Evolutionary conservation across 169 alveolate species (phyloP), one percentile per base, ranked within the genome.

Genomic region (Cryptosporidium ubiquitum): DNA sequence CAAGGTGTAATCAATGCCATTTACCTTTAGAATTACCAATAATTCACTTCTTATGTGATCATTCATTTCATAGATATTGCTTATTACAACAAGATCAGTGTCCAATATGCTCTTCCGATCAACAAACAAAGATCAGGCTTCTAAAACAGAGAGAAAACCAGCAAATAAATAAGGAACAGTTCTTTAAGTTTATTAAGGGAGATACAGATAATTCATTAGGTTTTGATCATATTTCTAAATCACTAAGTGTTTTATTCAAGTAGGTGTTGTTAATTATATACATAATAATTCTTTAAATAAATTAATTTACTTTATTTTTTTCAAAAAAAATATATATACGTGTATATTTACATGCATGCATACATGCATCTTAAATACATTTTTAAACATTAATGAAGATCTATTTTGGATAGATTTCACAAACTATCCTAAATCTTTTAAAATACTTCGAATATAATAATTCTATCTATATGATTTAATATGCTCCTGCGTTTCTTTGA

Each of bases 51-150:
- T 66, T 79, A 12, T 79, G 89, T 31, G 89, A 79, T 29, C 89
- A 79, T 29, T 79, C 89, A 23, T 79, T 79, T n/a, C 89, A 79
- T n/a, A 79, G 74, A 64, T 79, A 79, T 29, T 79, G 89, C 37
- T 68, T 79, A 9, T 40, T 66, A 18, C 74, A 60, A 60, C 89
- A 79, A 58, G 66, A 79, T 31, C 79, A 61, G 23, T 79, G 89
- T 14, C 89, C 89, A 23, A 23, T 79, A n/a, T 79, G 89, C 40
- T 61, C 89, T 23, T 23, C 71, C 0, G 89, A 79, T 23, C 58
- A 57, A 26, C 42, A 61, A 42, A 79, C 60, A 6, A 79, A 64
- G 35, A 79, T 79, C 7, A 79, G 52, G 26, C 47, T 79, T 42
- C 61, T 79, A 29, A 79, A 40, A 14, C 89, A 79, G 58, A 79